phyloP scores from a whole-genome alignment of 2,329 filamentous ascomycete species.

The Teratosphaeria pseudoeucalypti region DNA sequence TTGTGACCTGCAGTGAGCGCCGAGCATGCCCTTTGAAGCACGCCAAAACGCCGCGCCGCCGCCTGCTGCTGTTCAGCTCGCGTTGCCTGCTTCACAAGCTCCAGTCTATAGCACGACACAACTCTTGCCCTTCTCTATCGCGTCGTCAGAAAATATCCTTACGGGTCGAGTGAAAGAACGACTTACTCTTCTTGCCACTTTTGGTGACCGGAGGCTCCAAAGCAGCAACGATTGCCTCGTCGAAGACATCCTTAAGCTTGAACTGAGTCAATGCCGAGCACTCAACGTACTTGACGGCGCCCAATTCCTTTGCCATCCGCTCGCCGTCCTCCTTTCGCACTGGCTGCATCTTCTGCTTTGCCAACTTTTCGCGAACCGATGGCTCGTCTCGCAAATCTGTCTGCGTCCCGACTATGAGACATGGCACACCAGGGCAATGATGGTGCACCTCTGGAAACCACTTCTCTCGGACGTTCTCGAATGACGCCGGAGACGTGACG shows the following conservation, averaged over 20 bases:
- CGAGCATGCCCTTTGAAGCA: neutral
- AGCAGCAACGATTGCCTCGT: constrained; percentile 95
- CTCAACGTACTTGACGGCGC: constrained; percentile 96
- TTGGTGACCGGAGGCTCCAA: constrained; percentile 78
- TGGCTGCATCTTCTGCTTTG: constrained; percentile 92
- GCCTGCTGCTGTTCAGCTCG: neutral
- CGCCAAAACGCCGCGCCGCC: constrained; percentile 3
- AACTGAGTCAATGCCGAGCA: constrained; percentile 97
- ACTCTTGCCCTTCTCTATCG: constrained; percentile 23
- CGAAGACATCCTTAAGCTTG: constrained; percentile 98
- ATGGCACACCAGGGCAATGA: constrained; percentile 94
- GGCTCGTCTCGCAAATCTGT: constrained; percentile 88
- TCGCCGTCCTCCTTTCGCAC: constrained; percentile 90
- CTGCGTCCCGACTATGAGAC: constrained; percentile 95
- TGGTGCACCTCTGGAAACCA: constrained; percentile 99
- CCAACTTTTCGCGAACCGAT: constrained; percentile 78
- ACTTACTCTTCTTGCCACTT: constrained; percentile 40
- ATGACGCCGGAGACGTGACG: constrained; percentile 91
- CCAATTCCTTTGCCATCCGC: constrained; percentile 92
- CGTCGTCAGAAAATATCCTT: neutral
- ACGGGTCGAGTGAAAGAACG: constrained; percentile 1
- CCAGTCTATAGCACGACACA: constrained; percentile 22
- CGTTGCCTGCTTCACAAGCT: neutral
- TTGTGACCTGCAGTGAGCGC: neutral
- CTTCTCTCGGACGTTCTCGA: constrained; percentile 98